Conservation (phyloP, 495 filamentous ascomycete species). For the Saxispiralis lemnorum region DNA sequence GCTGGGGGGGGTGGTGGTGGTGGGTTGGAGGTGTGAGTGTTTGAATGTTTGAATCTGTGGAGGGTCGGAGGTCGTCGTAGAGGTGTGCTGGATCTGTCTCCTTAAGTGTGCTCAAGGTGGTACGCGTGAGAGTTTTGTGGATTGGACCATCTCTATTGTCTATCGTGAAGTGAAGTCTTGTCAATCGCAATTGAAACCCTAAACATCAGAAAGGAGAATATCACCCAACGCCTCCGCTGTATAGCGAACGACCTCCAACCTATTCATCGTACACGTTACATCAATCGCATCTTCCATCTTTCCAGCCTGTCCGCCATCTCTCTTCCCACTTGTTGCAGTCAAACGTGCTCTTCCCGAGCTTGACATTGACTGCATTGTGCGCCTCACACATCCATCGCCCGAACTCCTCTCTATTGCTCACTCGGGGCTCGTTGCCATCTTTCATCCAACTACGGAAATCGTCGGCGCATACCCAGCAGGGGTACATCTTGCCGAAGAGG, state of each 20-base stretch:
- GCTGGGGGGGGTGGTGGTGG: too few species aligned
- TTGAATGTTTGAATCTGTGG: too few species aligned
- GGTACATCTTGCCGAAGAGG: constrained; percentile 69
- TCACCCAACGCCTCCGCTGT: constrained; percentile 2
- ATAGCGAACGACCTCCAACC: background rate
- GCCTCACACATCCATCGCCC: constrained; percentile 92
- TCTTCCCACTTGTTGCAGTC: constrained; percentile 87
- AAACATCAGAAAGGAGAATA: background rate
- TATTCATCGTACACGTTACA: background rate
- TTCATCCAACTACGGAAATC: constrained; percentile 76
- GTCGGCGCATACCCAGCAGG: constrained; percentile 86
- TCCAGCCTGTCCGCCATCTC: constrained; percentile 85
- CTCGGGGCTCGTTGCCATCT: constrained; percentile 48
- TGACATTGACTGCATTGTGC: constrained; percentile 92
- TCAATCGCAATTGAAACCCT: too few species aligned
- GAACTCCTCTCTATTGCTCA: constrained; percentile 54
- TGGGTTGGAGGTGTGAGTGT: too few species aligned
- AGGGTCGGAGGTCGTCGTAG: too few species aligned
- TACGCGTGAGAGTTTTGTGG: too few species aligned
- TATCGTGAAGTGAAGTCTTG: too few species aligned
- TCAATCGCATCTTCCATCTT: constrained; percentile 49
- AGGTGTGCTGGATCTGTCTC: too few species aligned
- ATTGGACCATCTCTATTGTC: too few species aligned
- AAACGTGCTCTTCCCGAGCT: constrained; percentile 79
- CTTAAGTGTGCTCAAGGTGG: too few species aligned